Conservation (phyloP, 2,329 filamentous ascomycete genomes). For the Colletotrichum sp. region DNA sequence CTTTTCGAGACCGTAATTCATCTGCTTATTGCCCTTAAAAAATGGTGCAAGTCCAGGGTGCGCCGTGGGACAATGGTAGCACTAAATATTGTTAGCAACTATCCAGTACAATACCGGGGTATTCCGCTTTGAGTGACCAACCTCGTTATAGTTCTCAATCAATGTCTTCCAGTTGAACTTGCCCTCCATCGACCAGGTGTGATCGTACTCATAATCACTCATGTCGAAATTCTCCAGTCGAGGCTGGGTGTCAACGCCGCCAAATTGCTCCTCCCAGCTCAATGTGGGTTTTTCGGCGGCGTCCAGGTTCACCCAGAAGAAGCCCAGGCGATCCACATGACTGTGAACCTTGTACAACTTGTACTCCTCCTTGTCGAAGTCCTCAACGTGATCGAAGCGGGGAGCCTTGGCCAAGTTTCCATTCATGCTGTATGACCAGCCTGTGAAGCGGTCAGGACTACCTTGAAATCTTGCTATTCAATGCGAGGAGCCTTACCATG, state of each 20-base stretch:
- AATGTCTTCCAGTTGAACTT: conserved; percentile 44
- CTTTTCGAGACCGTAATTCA: conserved; percentile 37
- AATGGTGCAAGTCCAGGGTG: neutral
- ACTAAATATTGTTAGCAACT: accelerated
- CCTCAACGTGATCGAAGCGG: conserved; percentile 41
- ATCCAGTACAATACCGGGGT: neutral
- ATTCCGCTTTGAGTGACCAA: conserved; percentile 26
- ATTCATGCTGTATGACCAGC: conserved; percentile 49
- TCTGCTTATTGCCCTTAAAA: neutral
- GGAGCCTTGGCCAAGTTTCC: conserved; percentile 49
- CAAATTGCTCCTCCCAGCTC: conserved; percentile 46
- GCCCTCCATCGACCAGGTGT: conserved; percentile 35
- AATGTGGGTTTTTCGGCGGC: conserved; percentile 36
- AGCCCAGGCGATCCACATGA: conserved; percentile 47
- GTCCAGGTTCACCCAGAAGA: conserved; percentile 56
- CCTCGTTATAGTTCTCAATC: conserved; percentile 52
- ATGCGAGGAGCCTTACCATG: neutral
- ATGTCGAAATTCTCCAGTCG: conserved; percentile 26
- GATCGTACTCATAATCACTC: conserved; percentile 28
- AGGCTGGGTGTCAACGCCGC: conserved; percentile 23
- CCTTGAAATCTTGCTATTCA: neutral
- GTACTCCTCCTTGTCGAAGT: conserved; percentile 46
- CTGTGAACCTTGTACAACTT: conserved; percentile 51
- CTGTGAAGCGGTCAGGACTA: conserved; percentile 12
- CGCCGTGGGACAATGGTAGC: neutral